phyloP scores from a whole-genome alignment of 2,329 filamentous ascomycete species.

The Aspergillus carbonarius region DNA sequence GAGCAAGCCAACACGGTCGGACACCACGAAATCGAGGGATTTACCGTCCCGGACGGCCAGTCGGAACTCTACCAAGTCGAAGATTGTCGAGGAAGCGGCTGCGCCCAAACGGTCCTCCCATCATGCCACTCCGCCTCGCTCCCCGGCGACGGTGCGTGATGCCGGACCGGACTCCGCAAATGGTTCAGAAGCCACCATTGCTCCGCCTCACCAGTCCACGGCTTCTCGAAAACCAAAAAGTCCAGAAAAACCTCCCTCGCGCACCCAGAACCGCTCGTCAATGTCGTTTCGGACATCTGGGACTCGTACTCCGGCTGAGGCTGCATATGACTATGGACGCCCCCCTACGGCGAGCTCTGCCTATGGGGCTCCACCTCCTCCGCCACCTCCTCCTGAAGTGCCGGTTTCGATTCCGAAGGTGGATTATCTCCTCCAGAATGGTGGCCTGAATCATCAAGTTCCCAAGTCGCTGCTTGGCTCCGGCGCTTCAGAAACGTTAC shows the following conservation, averaged over 20 bases:
- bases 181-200: conserved; percentile 49
- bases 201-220: conserved; percentile 42
- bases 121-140: conserved; percentile 35
- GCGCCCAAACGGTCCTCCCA: conserved; percentile 33
- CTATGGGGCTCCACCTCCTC: conserved; percentile 60
- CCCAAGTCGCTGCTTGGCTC: conserved; percentile 67
- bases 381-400: conserved; percentile 69
- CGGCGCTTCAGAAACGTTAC: conserved; percentile 55
- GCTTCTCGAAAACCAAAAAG: conserved; percentile 31
- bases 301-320: conserved; percentile 36
- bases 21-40: conserved; percentile 42
- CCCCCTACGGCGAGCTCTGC: conserved; percentile 30
- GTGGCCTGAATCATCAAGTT: conserved; percentile 70
- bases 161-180: conserved; percentile 35
- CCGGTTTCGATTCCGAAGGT: conserved; percentile 74
- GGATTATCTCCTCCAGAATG: conserved; percentile 88
- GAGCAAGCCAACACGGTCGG: conserved; percentile 37
- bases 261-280: conserved; percentile 35
- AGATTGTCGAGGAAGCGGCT: conserved; percentile 31
- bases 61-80: conserved; percentile 37
- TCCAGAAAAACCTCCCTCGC: conserved; percentile 35
- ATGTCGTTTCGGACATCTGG: conserved; percentile 25
- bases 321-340: conserved; percentile 35
- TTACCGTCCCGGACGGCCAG: conserved; percentile 35
- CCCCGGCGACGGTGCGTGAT: conserved; percentile 37